phyloP scores from a whole-genome alignment of 805 yeast genomes.

The Cyberlindnera samutprakarnensis region DNA sequence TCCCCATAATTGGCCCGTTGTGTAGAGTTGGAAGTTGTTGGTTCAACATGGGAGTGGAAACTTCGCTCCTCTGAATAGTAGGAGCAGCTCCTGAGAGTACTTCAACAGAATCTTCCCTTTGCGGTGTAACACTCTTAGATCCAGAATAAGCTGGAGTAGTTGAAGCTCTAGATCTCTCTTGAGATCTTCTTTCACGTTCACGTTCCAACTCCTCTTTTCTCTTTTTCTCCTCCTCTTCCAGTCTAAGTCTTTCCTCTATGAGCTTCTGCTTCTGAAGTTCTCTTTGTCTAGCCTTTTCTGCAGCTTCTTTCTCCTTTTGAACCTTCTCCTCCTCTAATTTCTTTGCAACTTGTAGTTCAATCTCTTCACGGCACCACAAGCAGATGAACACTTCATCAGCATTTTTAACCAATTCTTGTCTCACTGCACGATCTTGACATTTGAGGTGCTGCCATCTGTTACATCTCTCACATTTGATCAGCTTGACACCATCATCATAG shows the following conservation, averaged over 20 bases:
- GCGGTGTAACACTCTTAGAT: too few relatives aligned
- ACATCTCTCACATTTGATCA: slow-evolving; percentile 29
- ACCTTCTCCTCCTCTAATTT: slow-evolving; percentile 18
- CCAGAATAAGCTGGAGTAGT: too few relatives aligned
- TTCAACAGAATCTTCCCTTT: too few relatives aligned
- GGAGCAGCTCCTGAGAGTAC: too few relatives aligned
- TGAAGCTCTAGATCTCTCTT: slow-evolving; percentile 9
- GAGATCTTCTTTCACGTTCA: slow-evolving; percentile 14
- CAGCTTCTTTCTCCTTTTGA: slow-evolving; percentile 13
- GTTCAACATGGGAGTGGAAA: not conserved
- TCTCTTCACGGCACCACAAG: slow-evolving; percentile 22
- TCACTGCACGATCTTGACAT: slow-evolving; percentile 25
- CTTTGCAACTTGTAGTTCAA: slow-evolving; percentile 15
- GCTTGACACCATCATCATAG: slow-evolving; percentile 29
- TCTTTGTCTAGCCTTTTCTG: slow-evolving; percentile 17
- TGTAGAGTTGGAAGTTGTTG: not conserved
- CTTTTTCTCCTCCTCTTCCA: slow-evolving; percentile 17
- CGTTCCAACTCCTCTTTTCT: slow-evolving; percentile 21
- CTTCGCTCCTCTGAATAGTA: too few relatives aligned
- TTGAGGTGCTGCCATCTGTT: slow-evolving; percentile 31
- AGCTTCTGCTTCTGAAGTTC: slow-evolving; percentile 16
- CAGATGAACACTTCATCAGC: slow-evolving; percentile 22
- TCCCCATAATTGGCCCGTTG: slow-evolving; percentile 1
- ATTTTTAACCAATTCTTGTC: slow-evolving; percentile 21
- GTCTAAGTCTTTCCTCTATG: slow-evolving; percentile 14